A percentile compares a stretch with the other conserved stretches of the same genome.
Conservation (phyloP, 768 basidiomycete species). For the Pluteus cervinus region DNA sequence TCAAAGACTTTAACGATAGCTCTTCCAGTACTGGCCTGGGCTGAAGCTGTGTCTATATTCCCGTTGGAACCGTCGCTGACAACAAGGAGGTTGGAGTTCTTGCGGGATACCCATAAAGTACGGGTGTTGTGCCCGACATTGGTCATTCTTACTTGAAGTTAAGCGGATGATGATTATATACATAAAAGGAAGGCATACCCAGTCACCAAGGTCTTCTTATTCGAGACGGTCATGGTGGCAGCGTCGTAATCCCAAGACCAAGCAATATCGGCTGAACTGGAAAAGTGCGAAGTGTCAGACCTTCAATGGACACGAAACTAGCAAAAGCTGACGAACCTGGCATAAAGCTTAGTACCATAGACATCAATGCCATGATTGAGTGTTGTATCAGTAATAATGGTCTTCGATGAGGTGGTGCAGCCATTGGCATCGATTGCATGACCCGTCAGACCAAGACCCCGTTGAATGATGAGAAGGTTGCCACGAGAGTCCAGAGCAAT, state of each 20-base stretch:
- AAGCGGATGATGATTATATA: neutral
- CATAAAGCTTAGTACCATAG: too few species aligned
- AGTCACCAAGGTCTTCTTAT: constrained; percentile 12
- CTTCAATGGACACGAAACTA: too few species aligned
- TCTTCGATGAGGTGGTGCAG: too few species aligned
- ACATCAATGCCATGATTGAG: too few species aligned
- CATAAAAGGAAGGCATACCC: constrained; percentile 4
- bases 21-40: constrained; percentile 5
- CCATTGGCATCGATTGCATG: too few species aligned
- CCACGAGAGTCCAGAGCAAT: too few species aligned
- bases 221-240: constrained; percentile 7
- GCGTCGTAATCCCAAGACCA: constrained; percentile 13
- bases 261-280: constrained; percentile 9
- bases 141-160: constrained; percentile 7
- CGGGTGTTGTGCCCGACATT: constrained; percentile 10
- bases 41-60: constrained; percentile 10
- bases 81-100: constrained; percentile 10
- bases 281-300: too few species aligned
- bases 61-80: constrained; percentile 9
- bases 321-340: too few species aligned
- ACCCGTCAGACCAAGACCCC: too few species aligned
- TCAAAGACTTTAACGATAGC: constrained; percentile 12
- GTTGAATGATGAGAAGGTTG: too few species aligned
- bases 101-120: constrained; percentile 9
- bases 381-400: too few species aligned